Evolutionary conservation across 2,329 filamentous ascomycete genomes (phyloP), one percentile per base, ranked within the genome.

Genomic region (Cytospora piceicola): DNA sequence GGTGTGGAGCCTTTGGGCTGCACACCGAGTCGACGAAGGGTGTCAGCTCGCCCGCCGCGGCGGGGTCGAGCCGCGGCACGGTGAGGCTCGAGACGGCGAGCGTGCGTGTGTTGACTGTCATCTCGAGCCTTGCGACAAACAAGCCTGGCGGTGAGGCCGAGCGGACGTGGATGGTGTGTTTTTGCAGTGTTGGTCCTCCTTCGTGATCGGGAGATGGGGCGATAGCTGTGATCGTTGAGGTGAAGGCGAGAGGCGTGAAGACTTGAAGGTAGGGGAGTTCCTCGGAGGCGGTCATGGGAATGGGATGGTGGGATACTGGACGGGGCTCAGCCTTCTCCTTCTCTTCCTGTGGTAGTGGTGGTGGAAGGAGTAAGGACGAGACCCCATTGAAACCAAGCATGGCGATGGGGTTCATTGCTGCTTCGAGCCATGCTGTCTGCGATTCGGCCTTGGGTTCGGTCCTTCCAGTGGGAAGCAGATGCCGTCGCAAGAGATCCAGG

Each of bases 211-310:
- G 67, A 8, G 74, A 53, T 0, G 69, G 71, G 0, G 83, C 80
- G 2, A 85, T 71, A 0, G 84, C 75, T 0, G 80, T 76, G 17
- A 87, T 78, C 0, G 77, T 81, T 0, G 87, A 89, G 0, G 81
- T 81, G 65, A 91, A 88, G 0, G 80, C 80, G 17, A 95, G 82
- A 0, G 90, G 86, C 0, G 87, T 90, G 71, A 95, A 93, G 11
- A 90, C 81, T 55, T 90, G 85, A 0, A 94, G 81, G 69, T 90
- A 93, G 0, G 89, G 87, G 2, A 90, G 77, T 58, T 90, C 86
- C 67, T 93, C 86, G 0, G 83, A 79, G 1, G 90, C 81, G 0
- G 85, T 82, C 77, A 93, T 81, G 1, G 81, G 81, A 1, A 87
- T 72, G 0, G 90, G 92, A 60, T 86, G 83, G 72, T 94, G 91